phyloP scores from a whole-genome alignment of 306 rosid genomes.

The Benincasa hispida region DNA sequence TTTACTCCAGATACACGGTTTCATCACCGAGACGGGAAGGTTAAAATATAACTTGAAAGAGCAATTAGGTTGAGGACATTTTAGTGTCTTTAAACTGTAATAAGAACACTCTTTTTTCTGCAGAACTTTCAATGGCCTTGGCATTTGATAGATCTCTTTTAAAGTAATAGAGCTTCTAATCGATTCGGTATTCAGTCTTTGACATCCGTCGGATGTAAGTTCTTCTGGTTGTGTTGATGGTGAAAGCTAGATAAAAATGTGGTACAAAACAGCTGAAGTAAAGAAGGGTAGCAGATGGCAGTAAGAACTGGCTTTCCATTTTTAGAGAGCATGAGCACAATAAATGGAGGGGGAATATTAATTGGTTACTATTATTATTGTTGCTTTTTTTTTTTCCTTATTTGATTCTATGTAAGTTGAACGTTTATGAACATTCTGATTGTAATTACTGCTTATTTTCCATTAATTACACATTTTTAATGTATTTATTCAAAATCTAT shows the following conservation, averaged over 20 bases:
- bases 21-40: background rate
- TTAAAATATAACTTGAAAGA: background rate
- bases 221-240: background rate
- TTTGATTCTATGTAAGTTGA: no score
- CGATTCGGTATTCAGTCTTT: background rate
- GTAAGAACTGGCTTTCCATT: background rate
- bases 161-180: background rate
- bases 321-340: background rate
- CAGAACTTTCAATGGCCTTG: background rate
- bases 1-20: background rate
- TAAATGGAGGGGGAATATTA: background rate
- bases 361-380: no score
- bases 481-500: no score
- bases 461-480: no score
- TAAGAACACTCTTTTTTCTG: background rate
- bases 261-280: background rate
- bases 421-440: background rate
- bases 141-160: background rate
- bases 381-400: no score
- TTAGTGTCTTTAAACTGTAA: background rate
- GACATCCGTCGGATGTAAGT: background rate
- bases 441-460: no score
- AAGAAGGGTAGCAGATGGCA: background rate
- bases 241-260: background rate
- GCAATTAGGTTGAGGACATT: background rate